A percentile compares a stretch with the other conserved stretches of the same genome.
These are phyloP conservation scores for Magnaporthales sp. DNA, from an alignment of 2,329 filamentous ascomycete genomes.

Conservation along the genomic window DNA sequence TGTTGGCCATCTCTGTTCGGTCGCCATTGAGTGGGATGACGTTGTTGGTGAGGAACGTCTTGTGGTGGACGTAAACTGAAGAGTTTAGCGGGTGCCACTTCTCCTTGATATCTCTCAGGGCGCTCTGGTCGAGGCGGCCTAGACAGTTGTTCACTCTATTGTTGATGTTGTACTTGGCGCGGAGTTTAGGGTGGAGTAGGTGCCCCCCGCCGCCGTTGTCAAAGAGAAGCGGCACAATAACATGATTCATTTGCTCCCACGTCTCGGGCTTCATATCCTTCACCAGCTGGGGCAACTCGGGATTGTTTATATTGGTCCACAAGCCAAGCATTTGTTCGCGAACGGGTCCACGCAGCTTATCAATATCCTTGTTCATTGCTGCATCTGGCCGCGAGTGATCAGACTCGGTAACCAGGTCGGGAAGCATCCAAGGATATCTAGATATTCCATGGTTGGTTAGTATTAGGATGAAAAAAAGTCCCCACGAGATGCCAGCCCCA, in stretches of 20 bases:
- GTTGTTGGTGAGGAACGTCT: slow-evolving; percentile 16
- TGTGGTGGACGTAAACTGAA: slow-evolving; percentile 18
- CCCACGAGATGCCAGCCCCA: no score
- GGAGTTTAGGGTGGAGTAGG: not conserved
- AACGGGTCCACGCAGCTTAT: not conserved
- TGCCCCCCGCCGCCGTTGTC: not conserved
- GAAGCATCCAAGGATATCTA: not conserved
- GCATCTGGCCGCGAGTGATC: not conserved
- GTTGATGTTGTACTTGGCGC: not conserved
- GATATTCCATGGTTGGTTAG: no score
- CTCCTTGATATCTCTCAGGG: slow-evolving; percentile 11
- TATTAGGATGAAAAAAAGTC: no score
- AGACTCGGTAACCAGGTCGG: not conserved
- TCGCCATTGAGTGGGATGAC: slow-evolving; percentile 22
- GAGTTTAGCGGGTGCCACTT: slow-evolving; percentile 22
- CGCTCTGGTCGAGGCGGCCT: not conserved
- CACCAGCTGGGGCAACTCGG: not conserved
- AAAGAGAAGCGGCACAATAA: not conserved
- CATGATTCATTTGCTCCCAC: not conserved
- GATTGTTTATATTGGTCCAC: not conserved
- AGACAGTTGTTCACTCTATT: not conserved
- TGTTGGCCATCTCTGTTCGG: slow-evolving; percentile 26
- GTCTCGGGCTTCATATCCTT: not conserved
- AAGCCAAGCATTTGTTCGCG: not conserved
- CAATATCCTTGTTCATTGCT: not conserved